A percentile compares a stretch with the other conserved stretches of the same genome.
Evolutionary conservation across 345 rosid species (phyloP).

Genomic region (Salix exigua): DNA sequence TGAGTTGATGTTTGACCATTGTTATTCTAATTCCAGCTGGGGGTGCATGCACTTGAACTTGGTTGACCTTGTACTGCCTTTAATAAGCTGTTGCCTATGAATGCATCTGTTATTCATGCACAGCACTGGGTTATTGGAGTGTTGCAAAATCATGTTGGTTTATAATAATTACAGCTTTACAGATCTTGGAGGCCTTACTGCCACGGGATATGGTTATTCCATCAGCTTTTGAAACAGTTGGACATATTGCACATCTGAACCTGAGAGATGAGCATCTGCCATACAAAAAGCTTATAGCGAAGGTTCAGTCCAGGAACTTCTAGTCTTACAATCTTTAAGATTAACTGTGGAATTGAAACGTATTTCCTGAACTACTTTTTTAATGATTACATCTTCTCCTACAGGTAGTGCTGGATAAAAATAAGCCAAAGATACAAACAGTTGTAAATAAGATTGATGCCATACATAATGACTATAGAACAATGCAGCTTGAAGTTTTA

Average conservation of each 20-base stretch:
- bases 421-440: slow-evolving; percentile 83
- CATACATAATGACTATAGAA: slow-evolving; percentile 22
- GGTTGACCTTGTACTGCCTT: too few species aligned
- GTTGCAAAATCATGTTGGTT: slow-evolving; percentile 6
- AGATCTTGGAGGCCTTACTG: slow-evolving; percentile 79
- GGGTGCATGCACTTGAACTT: too few species aligned
- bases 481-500: slow-evolving; percentile 82
- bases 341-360: background rate
- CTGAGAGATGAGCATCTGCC: slow-evolving; percentile 72
- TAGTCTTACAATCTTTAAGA: slow-evolving; percentile 6
- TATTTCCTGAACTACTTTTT: slow-evolving; percentile 6
- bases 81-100: too few species aligned
- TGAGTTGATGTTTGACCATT: background rate
- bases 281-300: slow-evolving; percentile 65
- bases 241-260: slow-evolving; percentile 86
- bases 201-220: slow-evolving; percentile 70
- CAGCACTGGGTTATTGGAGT: background rate
- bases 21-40: background rate
- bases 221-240: slow-evolving; percentile 87
- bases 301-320: slow-evolving; percentile 36
- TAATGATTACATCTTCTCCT: slow-evolving; percentile 10
- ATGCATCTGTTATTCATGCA: background rate
- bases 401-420: slow-evolving; percentile 86
- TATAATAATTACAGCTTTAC: slow-evolving; percentile 20
- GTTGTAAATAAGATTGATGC: slow-evolving; percentile 81